Base-by-base conservation (phyloP, 306 rosid species). In the Prunus kanzakura region DNA sequence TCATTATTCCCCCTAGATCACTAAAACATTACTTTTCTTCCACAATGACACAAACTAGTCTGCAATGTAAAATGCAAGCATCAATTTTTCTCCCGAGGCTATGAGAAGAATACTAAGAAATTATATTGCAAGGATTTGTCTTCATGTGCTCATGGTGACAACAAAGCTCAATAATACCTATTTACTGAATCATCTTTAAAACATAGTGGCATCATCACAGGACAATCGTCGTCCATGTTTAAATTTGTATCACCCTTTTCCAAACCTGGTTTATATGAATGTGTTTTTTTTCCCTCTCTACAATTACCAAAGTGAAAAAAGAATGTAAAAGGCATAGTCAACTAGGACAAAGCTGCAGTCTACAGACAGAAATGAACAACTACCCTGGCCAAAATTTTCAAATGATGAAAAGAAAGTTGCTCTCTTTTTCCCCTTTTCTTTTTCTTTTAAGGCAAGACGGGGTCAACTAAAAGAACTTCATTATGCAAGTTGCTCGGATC, bases 401-500 rank as follows among this genome's bases (percentile, higher is more conserved):
- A 49, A 71, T 65, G 75, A 80, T 71, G 64, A 75, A 87, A 82
- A 83, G 81, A 50, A 67, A 80, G 79, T 51, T 35, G 45, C 64
- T 76, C 66, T 76, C 78, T 60, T 49, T 14, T 58, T 61, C 51
- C 12, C 1, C 54, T 16, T 69, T 69, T 50, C 18, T 23, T 68
- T 68, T 22, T 18, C 6, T 54, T 30, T 30, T 30, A 25, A 20
- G 51, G 13, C 45, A 41, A 64, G 66, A 32, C 80, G 71, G 70
- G 8, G 64, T 71, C 64, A 71, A 35, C 64, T 54, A 55, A 71
- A 32, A 18, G 25, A 23, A 72, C 16, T 23, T 58, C 43, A 58
- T 22, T 22, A 8, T 13, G 38, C 76, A 82, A 54, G 78, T 15
- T 56, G 62, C 27, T 32, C 38, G 38, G 71, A 65, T 63, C 38